Base-by-base conservation (phyloP, 1,139 yeast genomes). In the Candida labiduridarum region DNA sequence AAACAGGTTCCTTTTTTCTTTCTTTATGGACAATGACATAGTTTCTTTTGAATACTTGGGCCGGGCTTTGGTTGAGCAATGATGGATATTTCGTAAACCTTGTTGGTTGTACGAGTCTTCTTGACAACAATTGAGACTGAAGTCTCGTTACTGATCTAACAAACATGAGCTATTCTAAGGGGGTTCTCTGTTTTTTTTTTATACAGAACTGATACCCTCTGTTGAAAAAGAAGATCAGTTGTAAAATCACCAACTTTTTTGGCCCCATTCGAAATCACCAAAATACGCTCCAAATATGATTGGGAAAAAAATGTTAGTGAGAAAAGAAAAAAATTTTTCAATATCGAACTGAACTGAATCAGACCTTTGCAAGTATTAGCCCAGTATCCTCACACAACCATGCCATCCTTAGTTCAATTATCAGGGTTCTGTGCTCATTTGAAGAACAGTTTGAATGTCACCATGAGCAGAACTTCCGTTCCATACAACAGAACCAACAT, bases 361-460 rank as follows among this genome's bases (percentile, higher is more conserved):
- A 25, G 29, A 25, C 29, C 9, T 25, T 25, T 25, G 29, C 29
- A 25, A 25, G 2, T 4, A 22, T 18, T 12, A n/a, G 33, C 22
- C 16, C 33, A 41, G 10, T 27, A 30, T 16, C n/a, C 6, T 14
- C 22, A 14, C 12, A 9, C 25, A 25, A 10, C 3, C 33, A 62
- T 35, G 45, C 89, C 91, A 96, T 91, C 97, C 36, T 79, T 92
- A 54, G 96, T 88, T 46, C 86, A 85, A 60, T 78, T 92, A 57
- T 96, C 95, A 30, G 83, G 89, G 70, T 80, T 87, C 50, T 90
- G 97, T 65, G 86, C 96, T 31, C 99, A 94, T 64, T 68, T 94
- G 55, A 96, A 90, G 69, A 94, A 94, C 72, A 90, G 95, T 59
- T 80, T 89, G 15, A 81, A 89, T 65, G 94, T 89, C 43, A 82